Evolutionary conservation across 768 basidiomycete species (phyloP), one percentile per base, ranked within the genome.

Genomic region (Mycena albidolilacea): DNA sequence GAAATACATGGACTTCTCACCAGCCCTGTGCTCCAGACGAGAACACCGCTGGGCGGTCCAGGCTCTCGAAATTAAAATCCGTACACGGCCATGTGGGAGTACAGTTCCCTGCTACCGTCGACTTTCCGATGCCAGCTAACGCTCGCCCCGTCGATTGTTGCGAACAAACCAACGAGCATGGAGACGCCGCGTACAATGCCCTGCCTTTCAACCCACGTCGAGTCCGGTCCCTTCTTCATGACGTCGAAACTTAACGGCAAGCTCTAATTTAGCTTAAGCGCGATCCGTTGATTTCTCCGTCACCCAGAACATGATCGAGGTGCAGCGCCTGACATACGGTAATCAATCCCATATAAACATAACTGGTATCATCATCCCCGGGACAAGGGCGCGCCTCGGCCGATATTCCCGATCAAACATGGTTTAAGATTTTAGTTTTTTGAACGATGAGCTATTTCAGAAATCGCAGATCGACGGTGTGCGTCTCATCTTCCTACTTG

Each of bases 291-390:
- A 59, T 54, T 30, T 59, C 58, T 39, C 58, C 21, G 35, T 6
- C 5, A 37, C 17, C 57, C 38, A 59, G 57, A 59, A 37, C 57
- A 59, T 59, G 58, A 59, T 59, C 58, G 37, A 9, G 37, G 30
- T 3, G 30, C 30, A 30, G 38, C 37, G 58, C 0, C 17, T 59
- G 58, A 37, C 58, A 30, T 30, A 30, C 30, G 30, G 30, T 30
- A 38, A 15, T 8, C 39, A 59, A 57, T 38, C 15, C 55, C 58
- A 59, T 59, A 19, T 59, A 19, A 54, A 54, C 19, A 38, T 38
- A 59, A 37, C 58, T 12, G 21, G 52, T 19, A 14, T 17, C 58
- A 59, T n/a, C 58, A 59, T 15, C 17, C 12, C 58, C 52, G 23
- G 23, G 10, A 54, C 23, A 54, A 30, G 7, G 52, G 52, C 3